These are phyloP conservation scores for Pleurotus platypus DNA, from an alignment of 768 basidiomycete genomes.

Conservation along the genomic window DNA sequence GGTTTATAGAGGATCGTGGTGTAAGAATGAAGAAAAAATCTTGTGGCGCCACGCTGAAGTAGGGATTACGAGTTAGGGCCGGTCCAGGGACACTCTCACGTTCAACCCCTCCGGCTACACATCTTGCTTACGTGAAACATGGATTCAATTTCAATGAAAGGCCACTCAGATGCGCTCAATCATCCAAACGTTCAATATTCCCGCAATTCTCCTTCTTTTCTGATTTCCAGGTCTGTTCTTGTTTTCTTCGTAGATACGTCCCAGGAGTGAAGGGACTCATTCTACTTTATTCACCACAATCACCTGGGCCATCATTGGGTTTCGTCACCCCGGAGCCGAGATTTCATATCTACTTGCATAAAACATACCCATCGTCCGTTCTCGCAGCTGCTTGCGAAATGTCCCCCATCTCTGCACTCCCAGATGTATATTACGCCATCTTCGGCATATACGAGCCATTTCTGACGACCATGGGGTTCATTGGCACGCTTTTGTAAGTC, in stretches of 20 bases:
- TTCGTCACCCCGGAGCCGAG: constrained; percentile 7
- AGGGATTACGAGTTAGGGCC: constrained; percentile 32
- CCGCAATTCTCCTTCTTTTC: background rate
- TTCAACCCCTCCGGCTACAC: background rate
- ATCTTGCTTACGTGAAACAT: constrained; percentile 1
- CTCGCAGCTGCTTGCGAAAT: constrained; percentile 22
- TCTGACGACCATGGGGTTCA: constrained; percentile 58
- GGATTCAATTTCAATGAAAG: background rate
- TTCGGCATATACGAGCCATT: constrained; percentile 77
- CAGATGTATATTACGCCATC: constrained; percentile 67
- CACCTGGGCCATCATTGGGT: background rate
- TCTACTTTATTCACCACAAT: background rate
- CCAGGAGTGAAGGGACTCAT: background rate
- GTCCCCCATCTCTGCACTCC: constrained; percentile 58
- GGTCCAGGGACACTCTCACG: constrained; percentile 16
- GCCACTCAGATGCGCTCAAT: background rate
- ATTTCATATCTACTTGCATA: constrained; percentile 13
- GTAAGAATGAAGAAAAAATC: constrained; percentile 37
- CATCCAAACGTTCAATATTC: background rate
- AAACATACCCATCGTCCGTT: background rate
- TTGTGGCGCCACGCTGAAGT: constrained; percentile 14
- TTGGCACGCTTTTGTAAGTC: constrained; percentile 54
- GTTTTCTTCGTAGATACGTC: background rate
- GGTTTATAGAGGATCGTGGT: constrained; percentile 60
- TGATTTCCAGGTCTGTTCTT: background rate